Evolutionary conservation across 2,329 filamentous ascomycete species (phyloP), one percentile per base, ranked within the genome.

Genomic region (Neophaeococcomyces aloes): DNA sequence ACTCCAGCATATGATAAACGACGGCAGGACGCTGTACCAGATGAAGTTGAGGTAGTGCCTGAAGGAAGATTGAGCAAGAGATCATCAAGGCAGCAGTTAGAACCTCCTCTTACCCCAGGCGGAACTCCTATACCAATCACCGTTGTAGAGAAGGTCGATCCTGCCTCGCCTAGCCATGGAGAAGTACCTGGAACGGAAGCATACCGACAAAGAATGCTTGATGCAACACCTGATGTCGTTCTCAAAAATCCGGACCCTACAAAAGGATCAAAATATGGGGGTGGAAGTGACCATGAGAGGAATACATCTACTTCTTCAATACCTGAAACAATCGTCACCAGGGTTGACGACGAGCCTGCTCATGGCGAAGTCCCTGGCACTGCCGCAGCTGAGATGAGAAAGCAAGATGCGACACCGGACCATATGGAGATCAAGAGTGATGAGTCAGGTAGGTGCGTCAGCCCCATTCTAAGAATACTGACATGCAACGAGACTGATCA

Each of bases 181-280:
- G 77, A 81, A 44, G 67, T 79, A 6, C 76, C 76, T 21, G 76
- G 77, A 23, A 81, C 77, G 38, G 58, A 62, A 29, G 78, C 76
- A 47, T 70, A 75, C 50, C 66, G 76, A 46, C 61, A 71, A 52
- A 68, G 74, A 48, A 68, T 67, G 54, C 72, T 73, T 42, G 76
- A 80, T 62, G 75, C 76, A 35, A 64, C 69, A 34, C 76, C 76
- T 15, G 76, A 80, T 56, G 60, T 76, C 34, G 65, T 81, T 46
- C 59, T 71, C 38, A 71, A 66, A 57, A 67, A 63, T 8, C 52
- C 55, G 36, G 56, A 53, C 25, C 50, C 54, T 6, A 47, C 44
- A 13, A 53, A 39, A 15, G 21, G 40, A 37, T 11, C 29, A 46
- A 40, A 13, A 11, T 42, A 42, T 33, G 23, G 19, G 21, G 46